Evolutionary conservation across 345 rosid species (phyloP).

Genomic region (Nasturtium officinale): DNA sequence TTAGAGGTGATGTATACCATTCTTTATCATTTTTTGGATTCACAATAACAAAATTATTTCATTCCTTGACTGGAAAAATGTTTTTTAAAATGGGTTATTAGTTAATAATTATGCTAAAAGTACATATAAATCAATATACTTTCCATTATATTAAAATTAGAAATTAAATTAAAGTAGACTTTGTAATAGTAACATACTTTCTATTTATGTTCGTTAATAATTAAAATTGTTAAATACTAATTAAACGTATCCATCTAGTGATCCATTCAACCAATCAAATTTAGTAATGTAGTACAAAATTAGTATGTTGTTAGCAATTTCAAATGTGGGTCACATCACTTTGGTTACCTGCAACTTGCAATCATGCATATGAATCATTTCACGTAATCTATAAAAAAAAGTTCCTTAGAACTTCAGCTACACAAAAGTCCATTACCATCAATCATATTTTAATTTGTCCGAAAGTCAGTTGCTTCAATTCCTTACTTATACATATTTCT

Average conservation of each 20-base stretch:
- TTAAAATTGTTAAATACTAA: not conserved
- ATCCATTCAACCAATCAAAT: not conserved
- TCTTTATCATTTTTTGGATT: constrained; percentile 29
- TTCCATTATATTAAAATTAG: not conserved
- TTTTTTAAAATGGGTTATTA: not conserved
- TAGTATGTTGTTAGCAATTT: not conserved
- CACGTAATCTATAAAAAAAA: constrained; percentile 3
- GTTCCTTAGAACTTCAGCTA: constrained; percentile 50
- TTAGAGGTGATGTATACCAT: constrained; percentile 44
- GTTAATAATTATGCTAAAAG: not conserved
- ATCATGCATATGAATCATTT: constrained; percentile 52
- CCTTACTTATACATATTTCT: not conserved
- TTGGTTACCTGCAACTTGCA: constrained; percentile 44
- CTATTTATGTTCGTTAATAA: not conserved
- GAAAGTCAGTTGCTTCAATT: constrained; percentile 32
- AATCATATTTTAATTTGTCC: constrained; percentile 33
- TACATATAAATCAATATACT: not conserved
- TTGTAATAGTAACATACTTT: too few relatives aligned
- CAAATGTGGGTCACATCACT: constrained; percentile 38
- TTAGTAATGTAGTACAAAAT: not conserved
- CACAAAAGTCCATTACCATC: constrained; percentile 51
- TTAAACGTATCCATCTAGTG: not conserved
- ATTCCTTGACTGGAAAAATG: not conserved
- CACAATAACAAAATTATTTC: not conserved
- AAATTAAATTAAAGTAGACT: not conserved